Percentiles rank a stretch among this genome's conserved stretches.
phyloP scores from a whole-genome alignment of 140 eudicot species.

The Oenanthe javanica region DNA sequence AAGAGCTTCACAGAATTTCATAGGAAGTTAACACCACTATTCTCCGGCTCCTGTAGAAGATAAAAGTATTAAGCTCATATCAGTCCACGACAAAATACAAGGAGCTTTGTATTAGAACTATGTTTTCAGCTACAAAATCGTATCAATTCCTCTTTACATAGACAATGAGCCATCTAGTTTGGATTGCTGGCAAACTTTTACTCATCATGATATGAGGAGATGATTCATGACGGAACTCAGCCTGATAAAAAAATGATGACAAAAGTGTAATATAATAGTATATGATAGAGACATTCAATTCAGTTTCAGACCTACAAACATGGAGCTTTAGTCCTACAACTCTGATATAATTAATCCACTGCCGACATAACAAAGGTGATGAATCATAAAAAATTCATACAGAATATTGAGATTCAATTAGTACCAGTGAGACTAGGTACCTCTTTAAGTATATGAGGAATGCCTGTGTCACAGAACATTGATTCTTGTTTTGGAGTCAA shows the following conservation, averaged over 20 bases:
- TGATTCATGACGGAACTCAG: background rate
- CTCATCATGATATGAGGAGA: background rate
- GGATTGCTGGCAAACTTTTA: background rate
- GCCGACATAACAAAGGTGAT: background rate
- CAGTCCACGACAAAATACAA: background rate
- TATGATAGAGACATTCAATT: background rate
- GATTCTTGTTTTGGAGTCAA: slow-evolving; percentile 20
- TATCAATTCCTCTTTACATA: background rate
- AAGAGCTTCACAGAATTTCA: background rate
- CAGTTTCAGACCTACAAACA: background rate
- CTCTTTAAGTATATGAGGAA: slow-evolving; percentile 14
- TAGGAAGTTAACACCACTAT: background rate
- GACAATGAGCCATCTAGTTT: background rate
- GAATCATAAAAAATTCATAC: background rate
- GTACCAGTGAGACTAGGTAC: slow-evolving; percentile 17
- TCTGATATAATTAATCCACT: background rate
- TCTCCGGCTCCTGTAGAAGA: background rate
- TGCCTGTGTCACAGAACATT: slow-evolving; percentile 14
- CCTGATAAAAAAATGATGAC: background rate
- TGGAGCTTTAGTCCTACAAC: background rate
- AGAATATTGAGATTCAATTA: background rate
- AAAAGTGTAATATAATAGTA: background rate
- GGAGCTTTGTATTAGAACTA: background rate
- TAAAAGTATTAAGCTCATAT: background rate
- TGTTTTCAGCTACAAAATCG: background rate